Evolutionary conservation across 2,329 filamentous ascomycete species (phyloP).

Genomic region (Ophiostoma pallidulum): DNA sequence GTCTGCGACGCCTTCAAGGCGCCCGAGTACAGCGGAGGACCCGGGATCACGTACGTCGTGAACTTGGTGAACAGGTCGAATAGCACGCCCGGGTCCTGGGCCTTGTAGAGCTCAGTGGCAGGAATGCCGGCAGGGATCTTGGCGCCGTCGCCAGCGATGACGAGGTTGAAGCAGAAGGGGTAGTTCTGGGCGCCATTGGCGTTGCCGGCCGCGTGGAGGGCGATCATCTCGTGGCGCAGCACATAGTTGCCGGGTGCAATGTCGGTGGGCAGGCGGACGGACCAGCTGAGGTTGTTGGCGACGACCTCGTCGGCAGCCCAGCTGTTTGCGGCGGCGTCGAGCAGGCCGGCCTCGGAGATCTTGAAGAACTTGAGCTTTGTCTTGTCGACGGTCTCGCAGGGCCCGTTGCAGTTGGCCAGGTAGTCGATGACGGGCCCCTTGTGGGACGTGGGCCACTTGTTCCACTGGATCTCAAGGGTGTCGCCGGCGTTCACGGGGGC

Average conservation of each 20-base stretch:
- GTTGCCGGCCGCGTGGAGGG: constrained; percentile 15
- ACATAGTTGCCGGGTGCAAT: constrained; percentile 42
- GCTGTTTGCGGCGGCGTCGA: constrained; percentile 22
- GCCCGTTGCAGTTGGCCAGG: constrained; percentile 25
- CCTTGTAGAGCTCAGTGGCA: constrained; percentile 14
- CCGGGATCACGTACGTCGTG: constrained; percentile 15
- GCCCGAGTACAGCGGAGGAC: constrained; percentile 20
- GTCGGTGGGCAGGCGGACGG: constrained; percentile 34
- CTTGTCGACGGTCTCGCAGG: constrained; percentile 27
- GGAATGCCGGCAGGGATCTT: constrained; percentile 13
- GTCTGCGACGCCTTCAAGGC: constrained; percentile 20
- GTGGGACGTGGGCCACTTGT: constrained; percentile 22
- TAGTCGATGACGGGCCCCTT: constrained; percentile 28
- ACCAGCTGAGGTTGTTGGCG: constrained; percentile 40
- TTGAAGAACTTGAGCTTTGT: constrained; percentile 22
- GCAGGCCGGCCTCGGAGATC: constrained; percentile 24
- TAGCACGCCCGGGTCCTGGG: constrained; percentile 14
- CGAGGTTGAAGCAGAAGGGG: constrained; percentile 16
- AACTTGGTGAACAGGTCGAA: constrained; percentile 15
- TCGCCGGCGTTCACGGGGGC: constrained; percentile 22
- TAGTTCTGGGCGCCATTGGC: constrained; percentile 18
- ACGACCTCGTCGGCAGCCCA: constrained; percentile 35
- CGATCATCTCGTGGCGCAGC: constrained; percentile 42
- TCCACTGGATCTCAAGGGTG: constrained; percentile 22
- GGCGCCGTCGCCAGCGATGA: constrained; percentile 13